Evolutionary conservation across 140 eudicot species (phyloP), one percentile per base, ranked within the genome.

Genomic region (Oenanthe javanica): DNA sequence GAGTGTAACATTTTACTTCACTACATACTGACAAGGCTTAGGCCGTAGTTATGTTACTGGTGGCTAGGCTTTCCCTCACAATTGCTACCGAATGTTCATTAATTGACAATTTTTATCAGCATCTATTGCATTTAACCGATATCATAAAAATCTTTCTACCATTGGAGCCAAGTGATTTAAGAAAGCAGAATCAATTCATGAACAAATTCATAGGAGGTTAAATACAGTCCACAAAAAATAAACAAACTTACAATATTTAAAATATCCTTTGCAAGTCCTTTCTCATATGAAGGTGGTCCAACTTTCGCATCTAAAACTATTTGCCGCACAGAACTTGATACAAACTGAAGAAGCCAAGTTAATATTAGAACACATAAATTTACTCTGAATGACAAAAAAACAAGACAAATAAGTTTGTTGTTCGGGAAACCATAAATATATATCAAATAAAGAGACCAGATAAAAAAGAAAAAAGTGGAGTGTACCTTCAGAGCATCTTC

Each of bases 251-350:
- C 99, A 82, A 86, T 80, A 61, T 95, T 87, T 75, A 95, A 83
- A 71, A 95, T 85, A 86, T 91, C 93, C 80, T 84, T 83, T 47
- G 97, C 99, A 79, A 95, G 87, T 71, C 93, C 92, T 81, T 87
- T 90, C 76, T 95, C 99, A 80, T 86, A 88, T 78, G 86, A 87
- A 46, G 99, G 97, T 69, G 99, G 99, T 54, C 99, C 99, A 83
- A 95, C 90, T 88, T 95, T 95, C 51, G 88, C 97, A 88, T 95
- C 99, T 76, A 95, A 87, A 78, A 95, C 90, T 82, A 95, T 92
- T 86, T 82, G 90, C 83, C 87, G 82, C 76, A 95, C 97, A 1
- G 99, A 90, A 82, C 89, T 83, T 81, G 99, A 92, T 82, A 91
- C 80, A 77, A 88, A 75, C 99, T 95, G 91, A 54, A 78, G 71